phyloP scores from a whole-genome alignment of 768 basidiomycete genomes.

The Suillus discolor region DNA sequence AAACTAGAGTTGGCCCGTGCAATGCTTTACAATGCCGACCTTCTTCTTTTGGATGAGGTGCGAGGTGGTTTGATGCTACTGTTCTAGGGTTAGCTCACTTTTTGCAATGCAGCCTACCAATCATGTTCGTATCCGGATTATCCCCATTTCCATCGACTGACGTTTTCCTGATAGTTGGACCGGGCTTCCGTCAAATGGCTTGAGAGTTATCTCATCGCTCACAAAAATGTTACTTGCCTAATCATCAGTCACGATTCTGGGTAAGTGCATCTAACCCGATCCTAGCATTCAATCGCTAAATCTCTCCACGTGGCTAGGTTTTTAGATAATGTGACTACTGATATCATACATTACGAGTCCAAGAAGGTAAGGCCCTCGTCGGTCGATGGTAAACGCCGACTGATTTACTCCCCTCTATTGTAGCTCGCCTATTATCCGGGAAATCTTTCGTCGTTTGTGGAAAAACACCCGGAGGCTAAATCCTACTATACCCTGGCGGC shows the following conservation, averaged over 20 bases:
- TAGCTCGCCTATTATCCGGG: conserved; percentile 93
- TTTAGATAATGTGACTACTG: conserved; percentile 92
- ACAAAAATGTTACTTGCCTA: conserved; percentile 85
- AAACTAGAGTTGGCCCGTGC: conserved; percentile 94
- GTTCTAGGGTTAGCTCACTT: conserved; percentile 10
- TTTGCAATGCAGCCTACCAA: conserved; percentile 73
- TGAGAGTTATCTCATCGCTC: conserved; percentile 81
- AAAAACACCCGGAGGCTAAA: conserved; percentile 87
- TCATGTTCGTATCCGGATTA: conserved; percentile 59
- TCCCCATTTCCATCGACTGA: conserved; percentile 19
- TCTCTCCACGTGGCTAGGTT: conserved; percentile 52
- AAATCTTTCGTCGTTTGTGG: conserved; percentile 89
- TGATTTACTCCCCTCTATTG: conserved; percentile 16
- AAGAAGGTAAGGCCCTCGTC: conserved; percentile 66
- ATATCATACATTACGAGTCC: conserved; percentile 95
- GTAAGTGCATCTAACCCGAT: conserved; percentile 43
- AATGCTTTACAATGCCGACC: conserved; percentile 94
- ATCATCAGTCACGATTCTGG: conserved; percentile 97
- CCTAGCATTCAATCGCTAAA: conserved; percentile 12
- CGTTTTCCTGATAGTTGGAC: conserved; percentile 56
- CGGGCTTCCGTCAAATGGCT: conserved; percentile 89
- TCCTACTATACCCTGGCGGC: conserved; percentile 97
- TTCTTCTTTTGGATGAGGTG: conserved; percentile 85
- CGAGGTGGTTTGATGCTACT: conserved; percentile 12
- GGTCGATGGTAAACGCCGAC: conserved; percentile 17